Evolutionary conservation across 2,329 filamentous ascomycete genomes (phyloP).

Genomic region (Fusarium sp.): DNA sequence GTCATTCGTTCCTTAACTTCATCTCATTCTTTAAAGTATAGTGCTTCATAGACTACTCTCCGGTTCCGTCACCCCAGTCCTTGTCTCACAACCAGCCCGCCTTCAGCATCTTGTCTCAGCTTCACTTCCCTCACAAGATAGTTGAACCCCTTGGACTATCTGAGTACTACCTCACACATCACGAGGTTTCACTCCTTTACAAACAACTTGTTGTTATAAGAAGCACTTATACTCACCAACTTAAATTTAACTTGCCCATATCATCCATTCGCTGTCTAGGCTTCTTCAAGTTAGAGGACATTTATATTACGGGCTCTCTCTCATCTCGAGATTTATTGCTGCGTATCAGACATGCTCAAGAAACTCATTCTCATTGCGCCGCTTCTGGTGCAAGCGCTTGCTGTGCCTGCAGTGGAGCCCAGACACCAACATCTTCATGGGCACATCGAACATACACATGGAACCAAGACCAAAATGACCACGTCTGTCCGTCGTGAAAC

Average conservation of each 20-base stretch:
- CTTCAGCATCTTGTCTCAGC: slow-evolving; percentile 32
- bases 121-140: slow-evolving; percentile 13
- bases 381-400: slow-evolving; percentile 41
- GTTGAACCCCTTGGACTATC: not conserved
- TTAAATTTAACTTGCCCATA: not conserved
- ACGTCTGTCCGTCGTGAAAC: slow-evolving; percentile 8
- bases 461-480: slow-evolving; percentile 5
- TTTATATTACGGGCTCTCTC: not conserved
- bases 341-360: slow-evolving; percentile 36
- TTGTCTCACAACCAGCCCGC: slow-evolving; percentile 28
- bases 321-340: not conserved
- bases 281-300: slow-evolving; percentile 1
- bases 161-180: slow-evolving; percentile 13
- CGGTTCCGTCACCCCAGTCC: slow-evolving; percentile 12
- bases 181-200: slow-evolving; percentile 16
- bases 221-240: slow-evolving; percentile 11
- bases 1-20: slow-evolving; percentile 21
- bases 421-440: slow-evolving; percentile 30
- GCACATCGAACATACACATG: slow-evolving; percentile 25
- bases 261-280: not conserved
- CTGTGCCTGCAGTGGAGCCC: slow-evolving; percentile 31
- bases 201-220: slow-evolving; percentile 20
- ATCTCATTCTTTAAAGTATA: slow-evolving; percentile 30
- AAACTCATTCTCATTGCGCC: slow-evolving; percentile 35
- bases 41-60: slow-evolving; percentile 12